These are phyloP conservation scores for Cryphonectria japonica DNA, from an alignment of 2,329 filamentous ascomycete species.

Conservation along the genomic window DNA sequence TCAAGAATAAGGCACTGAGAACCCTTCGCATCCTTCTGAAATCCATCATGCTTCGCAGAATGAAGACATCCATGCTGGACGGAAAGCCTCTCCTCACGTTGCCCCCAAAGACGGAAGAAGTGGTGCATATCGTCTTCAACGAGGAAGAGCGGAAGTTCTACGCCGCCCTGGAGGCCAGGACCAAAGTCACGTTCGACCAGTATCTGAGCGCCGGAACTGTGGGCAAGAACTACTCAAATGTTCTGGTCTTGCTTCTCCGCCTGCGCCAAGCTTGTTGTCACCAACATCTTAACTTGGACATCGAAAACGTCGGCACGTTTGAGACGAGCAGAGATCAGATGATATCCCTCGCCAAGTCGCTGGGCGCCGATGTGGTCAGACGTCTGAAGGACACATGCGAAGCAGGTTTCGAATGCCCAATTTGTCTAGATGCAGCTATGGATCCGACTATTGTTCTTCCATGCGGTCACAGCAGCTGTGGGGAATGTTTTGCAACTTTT, in stretches of 20 bases:
- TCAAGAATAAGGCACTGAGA: constrained; percentile 66
- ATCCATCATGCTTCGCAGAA: constrained; percentile 80
- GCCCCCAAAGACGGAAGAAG: constrained; percentile 65
- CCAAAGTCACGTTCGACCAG: constrained; percentile 74
- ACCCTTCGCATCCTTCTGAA: constrained; percentile 77
- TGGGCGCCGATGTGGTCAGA: constrained; percentile 64
- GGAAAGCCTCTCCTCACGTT: constrained; percentile 75
- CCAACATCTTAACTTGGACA: constrained; percentile 66
- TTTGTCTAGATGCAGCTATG: constrained; percentile 76
- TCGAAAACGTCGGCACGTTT: constrained; percentile 45
- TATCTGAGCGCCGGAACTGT: constrained; percentile 72
- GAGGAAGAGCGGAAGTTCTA: constrained; percentile 70
- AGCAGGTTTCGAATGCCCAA: constrained; percentile 75
- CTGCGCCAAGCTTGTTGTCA: constrained; percentile 84
- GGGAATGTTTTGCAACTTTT: constrained; percentile 74
- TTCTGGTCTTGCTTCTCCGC: constrained; percentile 78
- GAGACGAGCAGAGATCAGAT: constrained; percentile 51
- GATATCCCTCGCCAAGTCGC: constrained; percentile 53
- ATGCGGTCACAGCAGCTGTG: constrained; percentile 81
- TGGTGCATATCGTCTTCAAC: constrained; percentile 67
- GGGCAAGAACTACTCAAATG: constrained; percentile 74
- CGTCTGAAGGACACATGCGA: constrained; percentile 57
- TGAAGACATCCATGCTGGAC: constrained; percentile 78
- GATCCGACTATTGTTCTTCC: constrained; percentile 81
- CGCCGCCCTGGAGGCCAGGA: constrained; percentile 65